These are phyloP conservation scores for Hortaea sp. DNA, from an alignment of 2,329 filamentous ascomycete species.

Conservation along the genomic window DNA sequence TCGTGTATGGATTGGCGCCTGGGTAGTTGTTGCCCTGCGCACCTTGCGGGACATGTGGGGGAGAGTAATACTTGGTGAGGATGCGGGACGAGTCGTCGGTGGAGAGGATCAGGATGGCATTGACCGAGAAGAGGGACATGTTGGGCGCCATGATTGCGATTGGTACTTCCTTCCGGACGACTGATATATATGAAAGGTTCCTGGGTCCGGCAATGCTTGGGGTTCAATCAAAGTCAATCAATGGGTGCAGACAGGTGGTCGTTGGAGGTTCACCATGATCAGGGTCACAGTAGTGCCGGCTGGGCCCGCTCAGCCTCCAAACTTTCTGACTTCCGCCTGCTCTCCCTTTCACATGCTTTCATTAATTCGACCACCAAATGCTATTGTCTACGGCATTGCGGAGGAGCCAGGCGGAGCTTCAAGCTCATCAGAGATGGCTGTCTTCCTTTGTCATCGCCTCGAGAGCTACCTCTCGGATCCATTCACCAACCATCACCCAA, in stretches of 20 bases:
- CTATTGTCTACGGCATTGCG: slow-evolving; percentile 4
- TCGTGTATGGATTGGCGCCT: slow-evolving; percentile 69
- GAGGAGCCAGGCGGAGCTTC: slow-evolving; percentile 13
- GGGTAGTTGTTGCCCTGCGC: slow-evolving; percentile 48
- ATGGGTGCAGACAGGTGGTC: neutral
- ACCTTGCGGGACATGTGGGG: slow-evolving; percentile 56
- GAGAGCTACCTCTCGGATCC: neutral
- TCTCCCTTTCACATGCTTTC: neutral
- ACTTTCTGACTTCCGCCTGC: neutral
- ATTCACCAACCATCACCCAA: neutral
- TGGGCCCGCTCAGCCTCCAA: too few species aligned
- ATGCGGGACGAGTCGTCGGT: slow-evolving; percentile 84
- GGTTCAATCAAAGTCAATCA: too few species aligned
- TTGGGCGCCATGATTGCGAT: slow-evolving; percentile 38
- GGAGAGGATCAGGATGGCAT: slow-evolving; percentile 43
- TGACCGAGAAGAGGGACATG: slow-evolving; percentile 45
- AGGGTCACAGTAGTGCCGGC: too few species aligned
- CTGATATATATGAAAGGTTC: too few species aligned
- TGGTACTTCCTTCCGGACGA: too few species aligned
- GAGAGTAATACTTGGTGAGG: slow-evolving; percentile 85
- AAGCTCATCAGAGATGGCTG: slow-evolving; percentile 16
- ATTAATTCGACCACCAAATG: slow-evolving; percentile 4
- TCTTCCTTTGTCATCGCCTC: slow-evolving; percentile 5
- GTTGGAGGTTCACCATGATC: neutral
- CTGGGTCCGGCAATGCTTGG: too few species aligned